Base-by-base conservation (phyloP, 441 rosid genomes). In the Viola pubescens region DNA sequence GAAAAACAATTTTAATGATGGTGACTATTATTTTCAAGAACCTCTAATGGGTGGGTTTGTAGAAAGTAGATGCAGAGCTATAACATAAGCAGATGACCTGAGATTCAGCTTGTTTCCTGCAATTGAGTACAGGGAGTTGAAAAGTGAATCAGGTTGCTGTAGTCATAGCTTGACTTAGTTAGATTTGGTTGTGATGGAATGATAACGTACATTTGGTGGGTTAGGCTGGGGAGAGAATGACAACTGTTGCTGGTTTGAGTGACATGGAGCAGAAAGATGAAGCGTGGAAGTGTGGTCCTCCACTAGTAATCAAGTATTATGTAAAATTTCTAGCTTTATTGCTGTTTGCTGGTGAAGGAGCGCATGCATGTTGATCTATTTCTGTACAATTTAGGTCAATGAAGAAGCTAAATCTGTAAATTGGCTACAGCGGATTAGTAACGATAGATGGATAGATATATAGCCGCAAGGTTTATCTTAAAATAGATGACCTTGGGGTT, bases 231-330 rank as follows among this genome's bases (percentile, higher is more conserved):
- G 7, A 41, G 47, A 13, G 3, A 12, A 11, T 40, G 10, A 11
- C 41, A 42, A 41, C 14, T 42, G n/a, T 51, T 60, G 56, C 37
- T 34, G 38, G 49, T 55, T 12, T 62, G 43, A 44, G 4, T 43
- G 39, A 48, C 38, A 34, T 48, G n/a, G 48, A 2, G 34, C n/a
- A 43, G 47, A 9, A 8, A 52, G 12, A 38, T 37, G 42, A 55
- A 53, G 14, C 1, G 59, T 44, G 50, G 50, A 37, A 7, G 5
- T 38, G 39, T 9, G 54, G 3, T 4, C 9, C 45, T 62, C 39
- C 49, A 0, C 38, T 37, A 4, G 9, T 54, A 4, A 45, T 46
- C 34, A 26, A 19, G 41, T 41, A 37, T 46, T 3, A 45, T 47
- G 39, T 19, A 13, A 38, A 13, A 26, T 9, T 37, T 59, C 8